Evolutionary conservation across 2,329 filamentous ascomycete species (phyloP), one percentile per base, ranked within the genome.

Genomic region (Cladosporium sp.): DNA sequence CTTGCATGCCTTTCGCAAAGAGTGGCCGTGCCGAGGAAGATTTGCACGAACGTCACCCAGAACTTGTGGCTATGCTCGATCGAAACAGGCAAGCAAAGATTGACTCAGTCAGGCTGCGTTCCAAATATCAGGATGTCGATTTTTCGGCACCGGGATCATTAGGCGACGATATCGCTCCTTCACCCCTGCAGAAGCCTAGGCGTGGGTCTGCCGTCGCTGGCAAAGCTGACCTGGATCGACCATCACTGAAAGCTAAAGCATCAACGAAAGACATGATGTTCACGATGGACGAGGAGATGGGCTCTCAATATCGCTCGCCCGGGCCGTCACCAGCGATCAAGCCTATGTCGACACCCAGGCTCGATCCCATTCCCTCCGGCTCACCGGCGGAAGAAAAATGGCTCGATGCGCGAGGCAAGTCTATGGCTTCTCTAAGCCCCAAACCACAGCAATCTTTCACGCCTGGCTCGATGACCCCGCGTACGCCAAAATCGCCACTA

Each of bases 221-320:
- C 68, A 55, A 59, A 58, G 0, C 77, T 1, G 58, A 62, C 11
- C 48, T 71, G 70, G 45, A 80, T 80, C 88, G 83, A 50, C 89
- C 89, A 1, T 75, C 72, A 15, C 73, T 93, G 39, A 84, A 81
- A 49, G 77, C 85, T 1, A 89, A 83, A 61, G 78, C 77, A 17
- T 91, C 86, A 0, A 73, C 78, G 1, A 78, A 77, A 32, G 91
- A 96, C 59, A 77, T 96, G 49, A 95, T 96, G 68, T 96, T 96
- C 64, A 83, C 89, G 57, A 96, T 96, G 90, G 92, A 96, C 52
- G 90, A 95, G 32, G 89, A 90, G 38, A 78, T 77, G 12, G 44
- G 51, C 56, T 67, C 42, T 30, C 54, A 24, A 22, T 38, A 36
- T 47, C 13, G 62, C 40, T 57, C 58, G 40, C 57, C 58, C 9